Evolutionary conservation across 1,284 basidiomycete species (phyloP), one percentile per base, ranked within the genome.

Genomic region (Cryptococcus neoformans): DNA sequence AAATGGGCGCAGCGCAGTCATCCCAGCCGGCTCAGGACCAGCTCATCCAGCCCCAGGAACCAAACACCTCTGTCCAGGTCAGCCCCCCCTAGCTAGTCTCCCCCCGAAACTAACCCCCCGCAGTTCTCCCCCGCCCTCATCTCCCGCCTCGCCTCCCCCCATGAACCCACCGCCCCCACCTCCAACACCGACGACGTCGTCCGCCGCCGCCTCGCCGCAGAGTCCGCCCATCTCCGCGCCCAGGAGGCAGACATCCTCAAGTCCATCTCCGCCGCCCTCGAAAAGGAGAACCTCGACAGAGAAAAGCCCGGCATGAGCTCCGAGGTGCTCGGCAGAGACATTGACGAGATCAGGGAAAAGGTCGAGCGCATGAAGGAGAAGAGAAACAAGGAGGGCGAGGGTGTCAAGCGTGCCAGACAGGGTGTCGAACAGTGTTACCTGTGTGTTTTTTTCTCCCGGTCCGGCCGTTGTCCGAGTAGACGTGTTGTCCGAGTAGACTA

Each of bases 261-360:
- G 14, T 64, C 63, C 40, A 78, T 78, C 62, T 69, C 67, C 1
- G 64, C 70, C 0, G 76, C 75, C 36, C 62, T 78, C 38, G 76
- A 78, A 58, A 78, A 78, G 67, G 76, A 78, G 63, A 78, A 78
- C 64, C 58, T 78, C 51, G 73, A 77, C 62, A 72, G 69, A 60
- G 75, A 78, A 53, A 74, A 75, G 60, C 70, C 75, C 0, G 75
- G 76, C 8, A 70, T 76, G 70, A 68, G 62, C 53, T 67, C 64
- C 12, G 73, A 75, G 55, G 67, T 76, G 8, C 62, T 79, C 38
- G 66, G 72, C 1, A 64, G 73, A 60, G 78, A 79, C 63, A 76
- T 79, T 46, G 77, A 78, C 59, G 74, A 77, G 56, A 70, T 79
- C 9, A 63, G 71, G 60, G 75, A 76, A 53, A 79, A 79, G 70